A percentile compares a stretch with the other conserved stretches of the same genome.
Conservation (phyloP, 495 filamentous ascomycete species). For the Talaromyces wortmannii region DNA sequence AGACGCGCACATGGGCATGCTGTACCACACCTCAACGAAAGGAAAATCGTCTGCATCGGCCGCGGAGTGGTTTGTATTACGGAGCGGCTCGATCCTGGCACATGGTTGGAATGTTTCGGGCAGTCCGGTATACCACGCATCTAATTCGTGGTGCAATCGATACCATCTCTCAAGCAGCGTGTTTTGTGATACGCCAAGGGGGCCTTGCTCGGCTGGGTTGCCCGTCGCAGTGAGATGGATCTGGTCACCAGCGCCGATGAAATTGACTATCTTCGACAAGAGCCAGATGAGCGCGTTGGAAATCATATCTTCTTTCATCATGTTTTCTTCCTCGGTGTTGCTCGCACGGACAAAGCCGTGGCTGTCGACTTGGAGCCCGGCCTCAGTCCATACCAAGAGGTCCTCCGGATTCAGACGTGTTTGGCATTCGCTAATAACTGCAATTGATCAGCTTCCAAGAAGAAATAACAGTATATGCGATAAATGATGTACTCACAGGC, state of each 20-base stretch:
- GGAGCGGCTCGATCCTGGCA: constrained; percentile 28
- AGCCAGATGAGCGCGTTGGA: constrained; percentile 60
- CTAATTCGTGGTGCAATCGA: constrained; percentile 46
- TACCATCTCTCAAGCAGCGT: constrained; percentile 51
- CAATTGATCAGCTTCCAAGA: background rate
- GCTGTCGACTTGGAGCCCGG: constrained; percentile 50
- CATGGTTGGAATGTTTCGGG: constrained; percentile 51
- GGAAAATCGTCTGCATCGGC: constrained; percentile 24
- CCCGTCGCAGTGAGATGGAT: constrained; percentile 23
- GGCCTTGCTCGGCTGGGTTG: constrained; percentile 24
- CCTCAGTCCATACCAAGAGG: constrained; percentile 52
- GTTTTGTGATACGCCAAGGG: constrained; percentile 45
- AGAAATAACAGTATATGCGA: background rate
- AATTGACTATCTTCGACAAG: constrained; percentile 55
- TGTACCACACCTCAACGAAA: constrained; percentile 57
- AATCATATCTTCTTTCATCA: constrained; percentile 56
- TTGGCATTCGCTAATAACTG: constrained; percentile 54
- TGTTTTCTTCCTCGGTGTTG: constrained; percentile 42
- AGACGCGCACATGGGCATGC: constrained; percentile 54
- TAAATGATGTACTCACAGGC: constrained; percentile 41
- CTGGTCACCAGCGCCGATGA: constrained; percentile 46
- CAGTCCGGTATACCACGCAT: constrained; percentile 50
- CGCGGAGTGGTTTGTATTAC: constrained; percentile 9
- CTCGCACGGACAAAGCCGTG: constrained; percentile 47
- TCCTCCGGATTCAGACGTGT: constrained; percentile 58